A percentile compares a stretch with the other conserved stretches of the same genome.
Evolutionary conservation across 1,139 yeast species (phyloP).

Genomic region (Sugiyamaella japonica): DNA sequence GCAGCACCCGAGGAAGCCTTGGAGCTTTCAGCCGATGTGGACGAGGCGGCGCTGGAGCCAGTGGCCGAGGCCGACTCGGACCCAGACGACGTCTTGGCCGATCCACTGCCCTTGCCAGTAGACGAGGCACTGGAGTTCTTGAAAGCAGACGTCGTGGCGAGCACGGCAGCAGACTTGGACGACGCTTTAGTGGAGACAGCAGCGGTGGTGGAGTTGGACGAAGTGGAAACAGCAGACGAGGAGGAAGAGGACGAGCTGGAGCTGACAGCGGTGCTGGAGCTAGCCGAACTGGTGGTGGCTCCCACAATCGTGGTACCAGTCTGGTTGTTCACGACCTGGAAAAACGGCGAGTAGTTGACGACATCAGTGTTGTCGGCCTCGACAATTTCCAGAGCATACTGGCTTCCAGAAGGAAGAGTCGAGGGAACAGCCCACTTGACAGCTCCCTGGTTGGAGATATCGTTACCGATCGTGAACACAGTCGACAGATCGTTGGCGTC

Average conservation of each 20-base stretch:
- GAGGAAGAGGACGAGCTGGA: conserved; percentile 20
- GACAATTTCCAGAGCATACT: conserved; percentile 41
- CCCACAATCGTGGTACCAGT: conserved; percentile 25
- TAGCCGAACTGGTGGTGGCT: conserved; percentile 21
- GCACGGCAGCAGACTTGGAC: conserved; percentile 14
- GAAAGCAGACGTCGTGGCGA: conserved; percentile 15
- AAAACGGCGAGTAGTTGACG: conserved; percentile 42
- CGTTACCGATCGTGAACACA: conserved; percentile 40
- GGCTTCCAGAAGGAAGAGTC: conserved; percentile 34
- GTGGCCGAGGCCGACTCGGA: conserved; percentile 12
- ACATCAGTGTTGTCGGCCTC: conserved; percentile 34
- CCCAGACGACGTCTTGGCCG: conserved; percentile 7
- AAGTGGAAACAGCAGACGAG: conserved; percentile 19
- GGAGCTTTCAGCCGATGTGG: conserved; percentile 5
- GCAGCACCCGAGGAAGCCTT: conserved; percentile 18
- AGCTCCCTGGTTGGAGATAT: conserved; percentile 41
- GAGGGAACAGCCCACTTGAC: conserved; percentile 43
- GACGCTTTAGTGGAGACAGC: conserved; percentile 19
- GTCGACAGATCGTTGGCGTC: conserved; percentile 36
- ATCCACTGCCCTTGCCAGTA: conserved; percentile 17
- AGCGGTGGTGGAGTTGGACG: conserved; percentile 16
- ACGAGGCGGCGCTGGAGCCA: conserved; percentile 6
- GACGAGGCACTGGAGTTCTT: conserved; percentile 17
- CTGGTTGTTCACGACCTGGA: conserved; percentile 34
- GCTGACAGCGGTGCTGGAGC: conserved; percentile 19